Evolutionary conservation across 2,329 filamentous ascomycete species (phyloP).

Genomic region (Penicillium sp.): DNA sequence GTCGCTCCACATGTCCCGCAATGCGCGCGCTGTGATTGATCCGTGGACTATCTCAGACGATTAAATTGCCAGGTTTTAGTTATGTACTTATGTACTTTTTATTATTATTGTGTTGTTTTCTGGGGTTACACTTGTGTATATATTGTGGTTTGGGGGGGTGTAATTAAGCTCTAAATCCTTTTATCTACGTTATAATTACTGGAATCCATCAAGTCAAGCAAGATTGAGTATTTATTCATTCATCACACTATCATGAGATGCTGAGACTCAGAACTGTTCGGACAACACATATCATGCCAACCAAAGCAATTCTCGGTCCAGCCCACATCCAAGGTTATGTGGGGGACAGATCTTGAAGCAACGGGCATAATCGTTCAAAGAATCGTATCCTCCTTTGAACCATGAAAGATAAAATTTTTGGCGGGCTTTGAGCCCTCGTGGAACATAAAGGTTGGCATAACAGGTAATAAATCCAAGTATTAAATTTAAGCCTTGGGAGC

Average conservation of each 20-base stretch:
- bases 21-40: constrained; percentile 2
- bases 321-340: constrained; percentile 37
- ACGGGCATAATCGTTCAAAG: constrained; percentile 29
- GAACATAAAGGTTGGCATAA: constrained; percentile 34
- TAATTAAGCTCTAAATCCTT: background rate
- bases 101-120: background rate
- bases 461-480: constrained; percentile 25
- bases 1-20: constrained; percentile 7
- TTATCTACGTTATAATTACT: background rate
- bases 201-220: constrained; percentile 3
- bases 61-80: background rate
- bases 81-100: background rate
- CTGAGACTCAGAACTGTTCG: constrained; percentile 37
- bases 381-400: constrained; percentile 29
- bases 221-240: constrained; percentile 32
- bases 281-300: constrained; percentile 38
- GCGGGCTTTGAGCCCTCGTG: constrained; percentile 25
- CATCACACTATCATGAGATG: constrained; percentile 42
- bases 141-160: background rate
- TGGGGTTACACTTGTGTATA: background rate
- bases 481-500: constrained; percentile 53
- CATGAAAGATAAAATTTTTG: constrained; percentile 29
- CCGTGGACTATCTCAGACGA: background rate
- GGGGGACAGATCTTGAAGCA: constrained; percentile 26
- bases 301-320: constrained; percentile 37